Evolutionary conservation across 345 rosid genomes (phyloP).

Genomic region (Raphanus raphanistrum): DNA sequence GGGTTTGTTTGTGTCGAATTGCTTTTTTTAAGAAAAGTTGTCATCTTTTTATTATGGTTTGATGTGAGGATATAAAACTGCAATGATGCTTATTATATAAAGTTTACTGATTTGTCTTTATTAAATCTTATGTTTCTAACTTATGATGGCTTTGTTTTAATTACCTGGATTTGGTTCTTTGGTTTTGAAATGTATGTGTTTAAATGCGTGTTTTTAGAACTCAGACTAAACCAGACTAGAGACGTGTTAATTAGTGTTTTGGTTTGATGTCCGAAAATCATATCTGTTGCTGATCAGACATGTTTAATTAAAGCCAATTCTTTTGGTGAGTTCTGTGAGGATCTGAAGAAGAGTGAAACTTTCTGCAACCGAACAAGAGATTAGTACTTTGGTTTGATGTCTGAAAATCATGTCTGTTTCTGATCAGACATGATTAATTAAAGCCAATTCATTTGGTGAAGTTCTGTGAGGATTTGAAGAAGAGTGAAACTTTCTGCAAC

Average conservation of each 20-base stretch:
- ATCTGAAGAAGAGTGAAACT: neutral
- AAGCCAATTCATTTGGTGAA: neutral
- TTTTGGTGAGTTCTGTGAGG: neutral
- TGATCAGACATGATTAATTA: neutral
- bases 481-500: neutral
- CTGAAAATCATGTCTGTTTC: neutral
- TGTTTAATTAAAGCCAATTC: neutral
- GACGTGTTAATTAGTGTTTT: neutral
- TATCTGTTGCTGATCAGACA: neutral
- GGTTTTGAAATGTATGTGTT: neutral
- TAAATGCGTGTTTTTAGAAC: too few relatives aligned
- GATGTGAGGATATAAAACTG: constrained; percentile 20
- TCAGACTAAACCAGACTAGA: neutral
- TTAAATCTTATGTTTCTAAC: constrained; percentile 1
- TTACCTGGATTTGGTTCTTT: neutral
- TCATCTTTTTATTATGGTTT: constrained; percentile 14
- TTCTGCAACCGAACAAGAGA: neutral
- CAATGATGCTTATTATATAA: constrained; percentile 24
- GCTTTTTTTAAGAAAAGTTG: neutral
- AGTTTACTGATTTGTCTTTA: constrained; percentile 18
- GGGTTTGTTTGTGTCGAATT: neutral
- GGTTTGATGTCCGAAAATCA: neutral
- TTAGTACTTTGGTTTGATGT: neutral
- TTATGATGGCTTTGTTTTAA: neutral
- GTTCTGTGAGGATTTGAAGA: neutral